phyloP scores from a whole-genome alignment of 176 grass and related monocot species.

The Bonia amplexicaulis region DNA sequence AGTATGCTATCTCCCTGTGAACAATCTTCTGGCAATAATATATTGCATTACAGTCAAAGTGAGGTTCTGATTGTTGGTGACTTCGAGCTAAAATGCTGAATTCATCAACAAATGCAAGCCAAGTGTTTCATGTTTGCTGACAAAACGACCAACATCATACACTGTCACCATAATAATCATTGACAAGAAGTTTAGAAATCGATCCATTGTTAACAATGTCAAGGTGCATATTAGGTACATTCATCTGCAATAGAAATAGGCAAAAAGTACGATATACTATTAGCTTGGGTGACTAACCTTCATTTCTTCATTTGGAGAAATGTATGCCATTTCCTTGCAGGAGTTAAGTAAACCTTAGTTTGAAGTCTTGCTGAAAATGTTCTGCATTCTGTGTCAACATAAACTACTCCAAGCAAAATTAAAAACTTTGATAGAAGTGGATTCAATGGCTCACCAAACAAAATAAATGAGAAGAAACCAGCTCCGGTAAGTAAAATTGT shows the following conservation, averaged over 20 bases:
- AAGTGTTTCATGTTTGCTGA: background rate
- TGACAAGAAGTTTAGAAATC: background rate
- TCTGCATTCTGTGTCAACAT: constrained; percentile 41
- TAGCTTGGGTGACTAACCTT: constrained; percentile 5
- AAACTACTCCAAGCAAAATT: constrained; percentile 45
- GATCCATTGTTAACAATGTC: background rate
- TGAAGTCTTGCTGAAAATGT: constrained; percentile 48
- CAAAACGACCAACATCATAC: background rate
- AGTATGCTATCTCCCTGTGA: background rate
- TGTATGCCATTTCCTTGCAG: constrained; percentile 11
- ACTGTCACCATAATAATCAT: background rate
- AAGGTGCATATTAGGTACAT: background rate
- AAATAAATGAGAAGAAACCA: background rate
- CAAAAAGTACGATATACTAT: background rate
- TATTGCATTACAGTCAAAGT: background rate
- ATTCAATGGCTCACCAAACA: constrained; percentile 3
- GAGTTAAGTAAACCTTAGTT: constrained; percentile 46
- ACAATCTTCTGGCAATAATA: background rate
- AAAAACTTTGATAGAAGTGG: constrained; percentile 20
- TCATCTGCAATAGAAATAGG: background rate
- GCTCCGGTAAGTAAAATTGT: background rate
- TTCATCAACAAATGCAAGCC: background rate
- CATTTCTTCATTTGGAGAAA: constrained; percentile 31
- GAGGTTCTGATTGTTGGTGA: background rate
- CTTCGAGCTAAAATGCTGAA: background rate